These are phyloP conservation scores for Globisporangium okanoganense DNA, from an alignment of 352 stramenopile genomes.

Conservation along the genomic window DNA sequence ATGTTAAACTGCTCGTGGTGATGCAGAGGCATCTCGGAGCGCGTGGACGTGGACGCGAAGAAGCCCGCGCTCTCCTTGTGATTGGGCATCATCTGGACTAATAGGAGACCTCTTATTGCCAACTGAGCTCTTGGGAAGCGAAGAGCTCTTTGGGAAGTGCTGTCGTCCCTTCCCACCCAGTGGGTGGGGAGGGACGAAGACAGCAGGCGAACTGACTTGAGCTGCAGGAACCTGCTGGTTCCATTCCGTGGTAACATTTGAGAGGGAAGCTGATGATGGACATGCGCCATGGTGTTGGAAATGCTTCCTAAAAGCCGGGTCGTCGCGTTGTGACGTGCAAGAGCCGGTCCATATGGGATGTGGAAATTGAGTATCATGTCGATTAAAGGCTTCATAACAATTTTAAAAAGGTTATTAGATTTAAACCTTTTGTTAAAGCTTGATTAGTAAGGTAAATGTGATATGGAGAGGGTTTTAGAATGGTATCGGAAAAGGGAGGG, in stretches of 20 bases:
- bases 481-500: background rate
- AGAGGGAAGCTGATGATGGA: background rate
- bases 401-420: background rate
- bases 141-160: no score
- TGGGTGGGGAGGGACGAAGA: no score
- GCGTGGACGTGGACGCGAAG: constrained; percentile 7
- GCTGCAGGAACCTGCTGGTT: background rate
- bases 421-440: background rate
- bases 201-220: background rate
- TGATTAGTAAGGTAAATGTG: background rate
- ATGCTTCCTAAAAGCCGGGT: background rate
- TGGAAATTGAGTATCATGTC: background rate
- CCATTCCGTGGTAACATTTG: background rate
- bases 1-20: constrained; percentile 11
- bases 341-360: background rate
- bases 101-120: constrained; percentile 2
- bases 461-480: background rate
- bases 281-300: background rate
- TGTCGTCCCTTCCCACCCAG: no score
- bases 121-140: background rate
- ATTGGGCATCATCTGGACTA: constrained; percentile 5
- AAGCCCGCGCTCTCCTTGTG: constrained; percentile 14
- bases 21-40: background rate
- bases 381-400: background rate
- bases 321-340: background rate